phyloP scores from a whole-genome alignment of 1,284 basidiomycete species.

The Mycosarcoma maydis region DNA sequence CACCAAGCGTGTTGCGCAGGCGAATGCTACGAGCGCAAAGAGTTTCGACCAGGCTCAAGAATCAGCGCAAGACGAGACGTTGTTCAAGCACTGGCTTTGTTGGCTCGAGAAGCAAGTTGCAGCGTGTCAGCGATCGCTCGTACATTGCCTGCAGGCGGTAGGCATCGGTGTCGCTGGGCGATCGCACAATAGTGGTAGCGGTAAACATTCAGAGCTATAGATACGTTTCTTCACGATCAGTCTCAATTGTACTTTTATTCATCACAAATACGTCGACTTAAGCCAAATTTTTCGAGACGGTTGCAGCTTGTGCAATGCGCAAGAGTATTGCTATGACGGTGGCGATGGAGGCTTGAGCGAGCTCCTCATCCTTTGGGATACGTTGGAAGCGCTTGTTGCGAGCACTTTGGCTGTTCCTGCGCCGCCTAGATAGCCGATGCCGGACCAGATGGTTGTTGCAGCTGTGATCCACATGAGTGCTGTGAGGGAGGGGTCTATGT shows the following conservation, averaged over 20 bases:
- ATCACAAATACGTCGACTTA: no score
- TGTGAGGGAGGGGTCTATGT: constrained; percentile 57
- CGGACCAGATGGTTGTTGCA: constrained; percentile 89
- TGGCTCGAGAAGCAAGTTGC: constrained; percentile 23
- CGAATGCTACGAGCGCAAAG: neutral
- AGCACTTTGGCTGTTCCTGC: constrained; percentile 33
- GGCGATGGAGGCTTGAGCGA: neutral
- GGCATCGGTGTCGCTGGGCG: no score
- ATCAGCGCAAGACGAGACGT: neutral
- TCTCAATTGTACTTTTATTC: constrained; percentile 11
- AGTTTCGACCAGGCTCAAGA: neutral
- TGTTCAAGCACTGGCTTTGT: neutral
- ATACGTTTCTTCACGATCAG: no score
- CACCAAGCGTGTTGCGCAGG: neutral
- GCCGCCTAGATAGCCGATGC: constrained; percentile 78
- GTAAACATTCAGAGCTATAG: constrained; percentile 25
- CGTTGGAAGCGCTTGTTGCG: neutral
- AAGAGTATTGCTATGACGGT: neutral
- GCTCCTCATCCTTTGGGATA: constrained; percentile 5
- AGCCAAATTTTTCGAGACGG: no score
- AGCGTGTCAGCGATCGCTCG: constrained; percentile 26
- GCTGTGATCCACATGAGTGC: constrained; percentile 80
- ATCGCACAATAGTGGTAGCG: constrained; percentile 4
- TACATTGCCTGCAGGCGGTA: constrained; percentile 21
- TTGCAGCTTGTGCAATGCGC: no score